phyloP scores from a whole-genome alignment of 1,139 yeast species.

The Hyphopichia pseudoburtonii region DNA sequence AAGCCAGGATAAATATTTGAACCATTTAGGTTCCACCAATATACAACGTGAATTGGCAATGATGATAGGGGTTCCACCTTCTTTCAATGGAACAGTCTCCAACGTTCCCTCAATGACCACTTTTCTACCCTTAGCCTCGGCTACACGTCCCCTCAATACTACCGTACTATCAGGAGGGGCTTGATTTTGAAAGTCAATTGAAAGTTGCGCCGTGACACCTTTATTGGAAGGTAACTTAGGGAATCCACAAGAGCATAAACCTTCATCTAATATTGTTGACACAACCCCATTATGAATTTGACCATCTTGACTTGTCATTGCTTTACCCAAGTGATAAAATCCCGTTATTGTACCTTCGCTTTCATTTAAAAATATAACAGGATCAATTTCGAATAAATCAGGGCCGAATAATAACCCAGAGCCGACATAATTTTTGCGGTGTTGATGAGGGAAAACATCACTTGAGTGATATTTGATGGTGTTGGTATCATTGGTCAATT shows the following conservation, averaged over 20 bases:
- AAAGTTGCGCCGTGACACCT: slow-evolving; percentile 88
- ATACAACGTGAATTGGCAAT: slow-evolving; percentile 63
- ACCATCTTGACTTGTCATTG: slow-evolving; percentile 66
- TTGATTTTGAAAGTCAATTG: slow-evolving; percentile 65
- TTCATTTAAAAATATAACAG: slow-evolving; percentile 53
- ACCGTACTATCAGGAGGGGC: slow-evolving; percentile 67
- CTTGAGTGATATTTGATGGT: slow-evolving; percentile 31
- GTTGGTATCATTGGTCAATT: slow-evolving; percentile 26
- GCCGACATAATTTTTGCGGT: slow-evolving; percentile 61
- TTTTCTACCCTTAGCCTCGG: slow-evolving; percentile 73
- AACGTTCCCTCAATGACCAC: slow-evolving; percentile 69
- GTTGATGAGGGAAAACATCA: slow-evolving; percentile 58
- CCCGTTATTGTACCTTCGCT: slow-evolving; percentile 50
- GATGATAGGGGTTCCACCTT: slow-evolving; percentile 25
- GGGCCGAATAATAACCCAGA: slow-evolving; percentile 67
- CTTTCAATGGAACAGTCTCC: slow-evolving; percentile 41
- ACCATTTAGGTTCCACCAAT: slow-evolving; percentile 80
- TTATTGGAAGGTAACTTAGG: slow-evolving; percentile 75
- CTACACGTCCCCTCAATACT: slow-evolving; percentile 66
- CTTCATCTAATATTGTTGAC: slow-evolving; percentile 83
- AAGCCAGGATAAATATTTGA: slow-evolving; percentile 66
- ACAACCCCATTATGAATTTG: slow-evolving; percentile 85
- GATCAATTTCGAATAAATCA: slow-evolving; percentile 63
- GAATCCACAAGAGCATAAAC: slow-evolving; percentile 84
- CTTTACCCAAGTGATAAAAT: slow-evolving; percentile 70